Evolutionary conservation across 2,329 filamentous ascomycete species (phyloP).

Genomic region (Sporothrix brasiliensis): DNA sequence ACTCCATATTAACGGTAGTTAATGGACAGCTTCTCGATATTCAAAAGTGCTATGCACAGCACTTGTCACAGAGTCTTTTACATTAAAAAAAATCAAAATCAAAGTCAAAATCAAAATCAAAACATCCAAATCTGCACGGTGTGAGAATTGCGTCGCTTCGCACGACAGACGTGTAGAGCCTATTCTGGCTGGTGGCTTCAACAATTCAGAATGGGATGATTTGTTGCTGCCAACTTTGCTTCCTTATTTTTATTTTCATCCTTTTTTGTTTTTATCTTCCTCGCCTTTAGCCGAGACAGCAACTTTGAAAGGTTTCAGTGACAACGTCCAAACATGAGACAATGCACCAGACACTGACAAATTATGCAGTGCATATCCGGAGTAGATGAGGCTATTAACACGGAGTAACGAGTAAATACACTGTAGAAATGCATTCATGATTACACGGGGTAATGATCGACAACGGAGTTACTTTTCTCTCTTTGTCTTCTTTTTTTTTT

Average conservation of each 20-base stretch:
- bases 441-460: slow-evolving; percentile 7
- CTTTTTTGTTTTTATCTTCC: background rate
- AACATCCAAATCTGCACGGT: background rate
- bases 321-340: slow-evolving; percentile 9
- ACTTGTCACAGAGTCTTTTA: background rate
- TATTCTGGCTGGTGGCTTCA: slow-evolving; percentile 20
- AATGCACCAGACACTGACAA: background rate
- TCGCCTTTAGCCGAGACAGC: slow-evolving; percentile 10
- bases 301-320: background rate
- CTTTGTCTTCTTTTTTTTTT: background rate
- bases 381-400: background rate
- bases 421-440: background rate
- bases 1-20: background rate
- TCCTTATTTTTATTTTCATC: background rate
- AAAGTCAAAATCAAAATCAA: too few species aligned
- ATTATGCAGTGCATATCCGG: slow-evolving; percentile 13
- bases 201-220: slow-evolving; percentile 15
- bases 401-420: too few species aligned
- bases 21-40: background rate
- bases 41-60: background rate
- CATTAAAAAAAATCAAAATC: too few species aligned
- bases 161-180: slow-evolving; percentile 12
- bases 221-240: background rate
- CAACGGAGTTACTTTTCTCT: background rate
- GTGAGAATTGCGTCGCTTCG: background rate